Percentiles rank a stretch among this genome's conserved stretches.
Conservation (phyloP, 257 asterid genomes). For the Salvia miltiorrhiza region DNA sequence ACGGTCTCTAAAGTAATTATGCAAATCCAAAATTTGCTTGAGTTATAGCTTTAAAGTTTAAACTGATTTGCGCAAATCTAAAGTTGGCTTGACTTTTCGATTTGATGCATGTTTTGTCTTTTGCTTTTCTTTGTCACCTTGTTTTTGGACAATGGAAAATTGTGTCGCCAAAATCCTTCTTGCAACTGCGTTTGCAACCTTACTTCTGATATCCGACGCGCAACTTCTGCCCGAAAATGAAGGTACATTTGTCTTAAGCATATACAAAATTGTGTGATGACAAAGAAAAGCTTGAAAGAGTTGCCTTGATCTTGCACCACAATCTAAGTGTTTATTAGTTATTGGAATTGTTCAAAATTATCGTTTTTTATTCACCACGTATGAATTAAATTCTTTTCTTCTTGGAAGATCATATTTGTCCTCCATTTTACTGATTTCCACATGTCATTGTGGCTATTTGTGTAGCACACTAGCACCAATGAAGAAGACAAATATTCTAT, state of each 20-base stretch:
- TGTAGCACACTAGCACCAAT: not conserved
- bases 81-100: not conserved
- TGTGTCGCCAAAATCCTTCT: slow-evolving; percentile 6
- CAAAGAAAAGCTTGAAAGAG: not conserved
- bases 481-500: no score
- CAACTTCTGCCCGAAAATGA: slow-evolving; percentile 52
- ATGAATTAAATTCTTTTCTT: no score
- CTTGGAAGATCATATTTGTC: no score
- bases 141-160: slow-evolving; percentile 11
- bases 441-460: not conserved
- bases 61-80: no score
- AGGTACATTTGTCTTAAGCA: slow-evolving; percentile 25
- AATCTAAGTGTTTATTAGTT: not conserved
- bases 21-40: no score
- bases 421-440: not conserved
- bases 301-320: no score
- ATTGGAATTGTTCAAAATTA: not conserved
- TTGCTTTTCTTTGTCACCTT: not conserved
- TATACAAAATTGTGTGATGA: not conserved
- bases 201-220: slow-evolving; percentile 34
- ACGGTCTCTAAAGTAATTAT: no score
- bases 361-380: not conserved
- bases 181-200: slow-evolving; percentile 19
- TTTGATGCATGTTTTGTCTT: not conserved
- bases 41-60: not conserved